phyloP scores from a whole-genome alignment of 495 filamentous ascomycete genomes.

The Penicillium odoratum region DNA sequence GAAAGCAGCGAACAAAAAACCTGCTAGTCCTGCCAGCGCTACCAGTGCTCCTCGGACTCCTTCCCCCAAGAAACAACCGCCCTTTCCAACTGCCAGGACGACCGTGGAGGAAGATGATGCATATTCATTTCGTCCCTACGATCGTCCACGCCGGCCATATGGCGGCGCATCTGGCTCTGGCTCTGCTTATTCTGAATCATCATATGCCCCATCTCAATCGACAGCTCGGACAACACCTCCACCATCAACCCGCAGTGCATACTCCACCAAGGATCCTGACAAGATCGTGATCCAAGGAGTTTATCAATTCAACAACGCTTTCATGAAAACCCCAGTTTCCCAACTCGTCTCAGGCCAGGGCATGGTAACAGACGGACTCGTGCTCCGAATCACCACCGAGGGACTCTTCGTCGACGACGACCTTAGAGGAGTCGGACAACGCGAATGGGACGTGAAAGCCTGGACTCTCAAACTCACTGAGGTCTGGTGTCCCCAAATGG shows the following conservation, averaged over 20 bases:
- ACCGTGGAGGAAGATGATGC: constrained; percentile 65
- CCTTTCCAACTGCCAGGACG: constrained; percentile 61
- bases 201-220: constrained; percentile 76
- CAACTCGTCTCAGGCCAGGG: constrained; percentile 75
- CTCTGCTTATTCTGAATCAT: constrained; percentile 77
- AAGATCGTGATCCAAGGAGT: constrained; percentile 95
- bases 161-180: constrained; percentile 47
- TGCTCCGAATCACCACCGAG: constrained; percentile 82
- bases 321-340: constrained; percentile 74
- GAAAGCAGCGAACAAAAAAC: constrained; percentile 30
- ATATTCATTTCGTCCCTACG: constrained; percentile 82
- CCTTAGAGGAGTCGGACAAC: constrained; percentile 76
- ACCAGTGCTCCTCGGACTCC: constrained; percentile 40
- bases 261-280: constrained; percentile 83
- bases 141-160: constrained; percentile 61
- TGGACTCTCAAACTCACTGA: constrained; percentile 94
- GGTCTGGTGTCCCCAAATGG: constrained; percentile 72
- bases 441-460: constrained; percentile 98
- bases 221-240: constrained; percentile 87
- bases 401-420: constrained; percentile 97
- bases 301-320: constrained; percentile 83
- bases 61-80: constrained; percentile 54
- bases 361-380: constrained; percentile 79
- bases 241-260: constrained; percentile 70
- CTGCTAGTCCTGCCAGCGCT: constrained; percentile 29